A percentile compares a stretch with the other conserved stretches of the same genome.
phyloP scores from a whole-genome alignment of 2,329 filamentous ascomycete species.

The Stagonosporopsis chrysanthemi region DNA sequence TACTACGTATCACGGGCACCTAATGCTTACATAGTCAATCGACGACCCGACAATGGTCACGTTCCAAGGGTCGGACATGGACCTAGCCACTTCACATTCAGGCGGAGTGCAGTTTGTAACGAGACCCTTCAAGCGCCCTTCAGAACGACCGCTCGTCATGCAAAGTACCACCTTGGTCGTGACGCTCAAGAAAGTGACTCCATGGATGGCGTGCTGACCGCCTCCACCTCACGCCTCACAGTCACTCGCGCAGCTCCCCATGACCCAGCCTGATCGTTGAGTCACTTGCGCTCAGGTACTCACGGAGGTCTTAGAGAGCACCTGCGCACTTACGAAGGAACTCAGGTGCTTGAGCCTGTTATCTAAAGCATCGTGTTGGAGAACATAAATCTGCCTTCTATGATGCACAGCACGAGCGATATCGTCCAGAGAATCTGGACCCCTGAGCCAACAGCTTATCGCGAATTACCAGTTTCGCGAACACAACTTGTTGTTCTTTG shows the following conservation, averaged over 20 bases:
- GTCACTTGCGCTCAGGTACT: constrained; percentile 23
- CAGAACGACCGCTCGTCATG: constrained; percentile 20
- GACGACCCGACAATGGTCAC: constrained; percentile 5
- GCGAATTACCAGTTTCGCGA: neutral
- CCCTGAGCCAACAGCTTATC: neutral
- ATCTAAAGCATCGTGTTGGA: neutral
- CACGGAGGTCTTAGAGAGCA: neutral
- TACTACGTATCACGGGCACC: constrained; percentile 27
- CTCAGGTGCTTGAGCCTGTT: no score
- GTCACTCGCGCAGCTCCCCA: constrained; percentile 42
- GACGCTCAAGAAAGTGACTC: constrained; percentile 31
- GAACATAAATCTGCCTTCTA: neutral
- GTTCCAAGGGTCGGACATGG: constrained; percentile 12
- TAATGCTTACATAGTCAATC: constrained; percentile 14
- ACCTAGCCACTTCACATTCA: constrained; percentile 22
- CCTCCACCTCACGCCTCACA: constrained; percentile 24
- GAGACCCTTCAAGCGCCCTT: constrained; percentile 22
- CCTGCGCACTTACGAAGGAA: neutral
- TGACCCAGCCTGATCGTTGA: constrained; percentile 34
- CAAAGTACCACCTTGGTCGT: constrained; percentile 29
- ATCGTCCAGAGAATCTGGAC: neutral
- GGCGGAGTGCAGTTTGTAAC: constrained; percentile 21
- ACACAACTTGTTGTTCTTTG: neutral
- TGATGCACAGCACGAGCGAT: neutral
- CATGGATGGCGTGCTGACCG: constrained; percentile 41